Evolutionary conservation across 2,329 filamentous ascomycete species (phyloP), one percentile per base, ranked within the genome.

Genomic region (Endothia cerciana): DNA sequence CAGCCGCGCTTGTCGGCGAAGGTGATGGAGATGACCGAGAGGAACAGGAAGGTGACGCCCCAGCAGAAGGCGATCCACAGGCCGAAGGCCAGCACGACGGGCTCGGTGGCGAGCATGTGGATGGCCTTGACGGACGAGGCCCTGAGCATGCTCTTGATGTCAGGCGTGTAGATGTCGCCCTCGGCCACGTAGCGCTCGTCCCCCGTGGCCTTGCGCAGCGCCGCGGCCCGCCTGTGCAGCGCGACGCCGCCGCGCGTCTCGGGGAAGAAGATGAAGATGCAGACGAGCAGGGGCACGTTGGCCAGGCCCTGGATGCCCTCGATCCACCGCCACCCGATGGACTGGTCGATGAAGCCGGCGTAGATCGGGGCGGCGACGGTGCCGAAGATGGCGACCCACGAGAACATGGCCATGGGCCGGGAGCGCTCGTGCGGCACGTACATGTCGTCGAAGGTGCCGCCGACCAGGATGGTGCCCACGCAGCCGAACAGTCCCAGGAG

Each of bases 21-120:
- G 45, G 80, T 82, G 73, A 83, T 82, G 17, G 80, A 78, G 67
- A 83, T 82, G 66, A 81, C 80, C 30, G 78, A 82, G 7, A 85
- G 75, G 79, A 85, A 85, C 61, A 85, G 77, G 77, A 85, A 85
- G 53, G 82, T 78, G 25, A 85, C 78, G 69, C 81, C 82, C 82
- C 82, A 85, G 70, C 64, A 66, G 47, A 68, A 66, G 33, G 64
- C 66, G 28, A 68, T 66, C 64, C 64, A 68, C 36, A 66, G 58
- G 25, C 64, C 64, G 38, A 68, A 68, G 15, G 62, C 41, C 51
- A 66, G 60, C n/a, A 68, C 66, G 51, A 66, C 64, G n/a, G 64
- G 66, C 66, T 68, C 66, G 40, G 64, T 66, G 43, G 57, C 41
- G 2, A 68, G 59, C 64, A 68, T 66, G 51, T 68, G 62, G 61